These are phyloP conservation scores for Epichloe typhina DNA, from an alignment of 2,329 filamentous ascomycete species.

Conservation along the genomic window DNA sequence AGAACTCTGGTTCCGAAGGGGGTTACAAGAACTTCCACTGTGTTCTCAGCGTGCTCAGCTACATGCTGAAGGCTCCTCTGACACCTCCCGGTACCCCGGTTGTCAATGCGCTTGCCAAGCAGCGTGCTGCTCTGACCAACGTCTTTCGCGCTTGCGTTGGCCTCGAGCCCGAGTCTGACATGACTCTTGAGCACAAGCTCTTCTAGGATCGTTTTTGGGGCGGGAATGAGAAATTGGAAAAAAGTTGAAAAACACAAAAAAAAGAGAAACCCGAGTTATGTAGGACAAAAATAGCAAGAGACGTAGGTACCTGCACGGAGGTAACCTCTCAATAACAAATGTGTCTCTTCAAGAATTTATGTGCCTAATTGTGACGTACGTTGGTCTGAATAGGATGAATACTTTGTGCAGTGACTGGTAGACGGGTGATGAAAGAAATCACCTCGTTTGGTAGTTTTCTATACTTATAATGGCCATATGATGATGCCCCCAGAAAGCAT, in stretches of 20 bases:
- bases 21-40: conserved; percentile 93
- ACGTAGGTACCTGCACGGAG: conserved; percentile 8
- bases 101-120: conserved; percentile 90
- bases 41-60: conserved; percentile 92
- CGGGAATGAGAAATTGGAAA: neutral
- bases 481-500: too few relatives aligned
- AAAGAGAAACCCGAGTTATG: neutral
- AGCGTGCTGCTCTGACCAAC: conserved; percentile 87
- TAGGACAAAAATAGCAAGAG: conserved; percentile 10
- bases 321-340: neutral
- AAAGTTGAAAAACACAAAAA: neutral
- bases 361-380: neutral
- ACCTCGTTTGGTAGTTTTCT: too few relatives aligned
- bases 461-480: too few relatives aligned
- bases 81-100: conserved; percentile 92
- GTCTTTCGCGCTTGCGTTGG: conserved; percentile 98
- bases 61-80: conserved; percentile 95
- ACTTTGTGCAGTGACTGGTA: neutral
- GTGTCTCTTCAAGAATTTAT: neutral
- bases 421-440: too few relatives aligned
- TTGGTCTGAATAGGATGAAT: neutral
- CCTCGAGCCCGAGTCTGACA: conserved; percentile 93
- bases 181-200: conserved; percentile 98
- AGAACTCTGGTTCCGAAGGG: conserved; percentile 44
- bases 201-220: conserved; percentile 39